Evolutionary conservation across 257 asterid species (phyloP).

Genomic region (Scutellaria baicalensis): DNA sequence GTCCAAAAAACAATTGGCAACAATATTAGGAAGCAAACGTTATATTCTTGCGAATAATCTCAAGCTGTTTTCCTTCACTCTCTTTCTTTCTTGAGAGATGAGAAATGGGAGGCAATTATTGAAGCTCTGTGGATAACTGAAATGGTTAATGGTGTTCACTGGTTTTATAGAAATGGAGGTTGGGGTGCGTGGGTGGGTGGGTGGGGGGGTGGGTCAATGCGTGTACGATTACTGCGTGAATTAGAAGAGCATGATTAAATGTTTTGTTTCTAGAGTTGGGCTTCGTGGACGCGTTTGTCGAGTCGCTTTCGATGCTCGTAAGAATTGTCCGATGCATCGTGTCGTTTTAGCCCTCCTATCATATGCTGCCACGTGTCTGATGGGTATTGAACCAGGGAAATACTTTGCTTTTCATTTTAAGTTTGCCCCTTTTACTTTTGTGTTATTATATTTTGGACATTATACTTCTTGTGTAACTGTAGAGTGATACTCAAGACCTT

Average conservation of each 20-base stretch:
- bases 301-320: slow-evolving; percentile 1
- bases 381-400: neutral
- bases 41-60: neutral
- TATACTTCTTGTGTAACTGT: neutral
- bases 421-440: neutral
- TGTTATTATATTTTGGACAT: neutral
- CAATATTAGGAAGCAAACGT: neutral
- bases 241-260: neutral
- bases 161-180: slow-evolving; percentile 15
- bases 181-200: neutral
- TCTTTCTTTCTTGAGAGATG: neutral
- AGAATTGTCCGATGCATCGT: neutral
- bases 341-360: neutral
- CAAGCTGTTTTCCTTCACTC: neutral
- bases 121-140: slow-evolving; percentile 24
- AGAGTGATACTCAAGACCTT: neutral
- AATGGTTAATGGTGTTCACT: slow-evolving; percentile 12
- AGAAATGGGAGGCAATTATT: slow-evolving; percentile 17
- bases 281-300: slow-evolving; percentile 12
- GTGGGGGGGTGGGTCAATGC: neutral
- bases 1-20: neutral
- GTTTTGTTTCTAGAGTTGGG: slow-evolving; percentile 1
- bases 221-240: slow-evolving; percentile 6
- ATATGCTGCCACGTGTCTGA: neutral
- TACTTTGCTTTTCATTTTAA: neutral